Conservation (phyloP, 768 basidiomycete species). For the Psilocybe cyanescens region DNA sequence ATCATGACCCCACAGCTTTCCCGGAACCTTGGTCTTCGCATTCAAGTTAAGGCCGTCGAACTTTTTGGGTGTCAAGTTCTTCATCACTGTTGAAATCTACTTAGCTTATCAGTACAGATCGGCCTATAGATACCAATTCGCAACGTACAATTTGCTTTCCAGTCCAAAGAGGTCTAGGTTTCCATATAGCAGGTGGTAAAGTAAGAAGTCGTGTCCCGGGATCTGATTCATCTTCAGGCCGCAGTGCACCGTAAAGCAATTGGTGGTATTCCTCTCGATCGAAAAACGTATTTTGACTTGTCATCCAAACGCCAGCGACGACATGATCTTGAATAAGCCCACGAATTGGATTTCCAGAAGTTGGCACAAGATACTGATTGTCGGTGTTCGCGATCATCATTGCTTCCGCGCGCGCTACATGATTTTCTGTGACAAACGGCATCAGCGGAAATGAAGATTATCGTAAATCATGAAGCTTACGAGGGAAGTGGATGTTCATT, state of each 20-base stretch:
- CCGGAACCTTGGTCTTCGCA: slow-evolving; percentile 89
- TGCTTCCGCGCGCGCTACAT: slow-evolving; percentile 93
- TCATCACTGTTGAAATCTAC: slow-evolving; percentile 94
- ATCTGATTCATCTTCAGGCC: slow-evolving; percentile 80
- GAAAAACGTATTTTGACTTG: slow-evolving; percentile 93
- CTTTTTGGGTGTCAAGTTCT: slow-evolving; percentile 85
- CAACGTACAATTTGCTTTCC: slow-evolving; percentile 91
- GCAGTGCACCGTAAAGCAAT: slow-evolving; percentile 90
- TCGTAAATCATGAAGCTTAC: slow-evolving; percentile 46
- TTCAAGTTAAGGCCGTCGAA: slow-evolving; percentile 83
- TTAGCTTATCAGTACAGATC: not conserved
- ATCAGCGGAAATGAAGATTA: slow-evolving; percentile 6
- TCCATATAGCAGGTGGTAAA: slow-evolving; percentile 91
- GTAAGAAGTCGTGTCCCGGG: slow-evolving; percentile 70
- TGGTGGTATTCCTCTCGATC: slow-evolving; percentile 96
- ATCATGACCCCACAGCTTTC: slow-evolving; percentile 80
- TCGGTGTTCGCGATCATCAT: slow-evolving; percentile 96
- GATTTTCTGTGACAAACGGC: slow-evolving; percentile 66
- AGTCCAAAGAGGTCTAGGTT: slow-evolving; percentile 91
- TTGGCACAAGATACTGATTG: slow-evolving; percentile 98
- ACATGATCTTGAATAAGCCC: slow-evolving; percentile 99
- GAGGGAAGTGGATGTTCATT: slow-evolving; percentile 99
- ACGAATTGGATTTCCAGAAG: slow-evolving; percentile 96
- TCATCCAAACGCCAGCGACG: slow-evolving; percentile 99
- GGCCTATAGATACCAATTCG: not conserved